A percentile compares a stretch with the other conserved stretches of the same genome.
Conservation (phyloP, 345 rosid genomes). For the thale cress (Arabidopsis thaliana) region TAIR10.1 NC_003074.8:4042001-4042500, state of each 20-base stretch:
- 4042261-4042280: not conserved
- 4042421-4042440: not conserved
- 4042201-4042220: slow-evolving; percentile 34
- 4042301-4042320: not conserved
- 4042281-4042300: not conserved
- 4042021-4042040: slow-evolving; percentile 25
- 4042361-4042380: not conserved
- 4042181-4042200: slow-evolving; percentile 44
- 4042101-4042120: slow-evolving; percentile 45
- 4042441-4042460: not conserved
- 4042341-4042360: not conserved
- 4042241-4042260: not conserved
- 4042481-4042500: not conserved
- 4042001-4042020: slow-evolving; percentile 37
- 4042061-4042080: not conserved
- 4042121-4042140: slow-evolving; percentile 42
- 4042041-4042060: slow-evolving; percentile 15
- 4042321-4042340: not conserved
- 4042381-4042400: not conserved
- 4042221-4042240: slow-evolving; percentile 16
- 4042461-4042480: not conserved
- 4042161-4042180: slow-evolving; percentile 39
- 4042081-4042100: slow-evolving; percentile 38
- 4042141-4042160: slow-evolving; percentile 43
- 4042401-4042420: not conserved